Evolutionary conservation across 2,329 filamentous ascomycete genomes (phyloP), one percentile per base, ranked within the genome.

Genomic region (Cladosporium austrohemisphaericum): DNA sequence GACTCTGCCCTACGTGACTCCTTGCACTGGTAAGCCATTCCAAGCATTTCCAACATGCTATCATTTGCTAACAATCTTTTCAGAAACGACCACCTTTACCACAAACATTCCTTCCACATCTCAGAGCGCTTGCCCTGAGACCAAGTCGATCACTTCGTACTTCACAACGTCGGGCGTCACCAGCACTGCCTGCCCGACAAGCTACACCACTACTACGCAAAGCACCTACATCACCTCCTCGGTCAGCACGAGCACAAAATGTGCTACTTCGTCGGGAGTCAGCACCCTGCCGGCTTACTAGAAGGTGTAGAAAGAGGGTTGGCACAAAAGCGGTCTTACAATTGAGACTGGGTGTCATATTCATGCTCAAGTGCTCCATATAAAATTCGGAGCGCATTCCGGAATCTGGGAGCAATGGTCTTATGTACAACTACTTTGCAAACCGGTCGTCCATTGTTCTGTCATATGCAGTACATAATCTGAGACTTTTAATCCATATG

Each of bases 91-190:
- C 33, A 29, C 35, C 16, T 37, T 37, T 25, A 11, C 16, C 13
- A 29, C 35, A 16, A 3, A 9, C 25, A 23, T 38, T n/a, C 16
- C 25, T 9, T 47, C 44, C 13, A 38, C 33, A 16, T 47, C 37
- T 26, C 22, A 47, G 26, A 47, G 44, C 33, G 33, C 44, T 9
- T 47, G 44, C 44, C 44, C 33, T n/a, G 44, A n/a, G 13, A 47
- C 44, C 16, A 47, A 14, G 3, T 47, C 44, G 9, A 47, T 4
- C 18, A 47, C 44, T 5, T 38, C 33, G 5, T 31, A 20, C 23
- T 19, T 37, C 18, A 47, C 44, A 33, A 47, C 33, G 18, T 22
- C 44, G 4, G 44, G 44, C 19, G 18, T 47, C 26, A 47, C 44
- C 13, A 47, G 44, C 25, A 38, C 44, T 4, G 16, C 44, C 31